Conservation (phyloP, 106 monocot species). For the Acorus calamus region DNA sequence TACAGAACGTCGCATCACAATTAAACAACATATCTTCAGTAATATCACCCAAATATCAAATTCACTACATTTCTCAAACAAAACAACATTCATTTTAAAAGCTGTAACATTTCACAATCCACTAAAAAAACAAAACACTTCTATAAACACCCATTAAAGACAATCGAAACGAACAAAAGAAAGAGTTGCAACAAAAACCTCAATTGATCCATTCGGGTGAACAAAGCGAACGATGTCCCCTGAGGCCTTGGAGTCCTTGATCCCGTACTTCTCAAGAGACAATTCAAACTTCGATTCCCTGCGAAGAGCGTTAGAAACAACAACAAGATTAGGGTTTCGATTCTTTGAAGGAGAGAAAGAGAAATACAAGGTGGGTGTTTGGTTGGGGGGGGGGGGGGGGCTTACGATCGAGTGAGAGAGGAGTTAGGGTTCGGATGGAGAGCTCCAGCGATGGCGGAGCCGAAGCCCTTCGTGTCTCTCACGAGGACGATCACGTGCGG, state of each 20-base stretch:
- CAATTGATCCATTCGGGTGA: constrained; percentile 27
- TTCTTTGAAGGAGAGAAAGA: background rate
- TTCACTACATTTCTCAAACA: too few relatives aligned
- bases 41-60: too few relatives aligned
- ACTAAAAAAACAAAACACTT: too few relatives aligned
- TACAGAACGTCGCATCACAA: too few relatives aligned
- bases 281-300: constrained; percentile 29
- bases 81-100: too few relatives aligned
- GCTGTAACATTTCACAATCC: too few relatives aligned
- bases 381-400: background rate
- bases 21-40: too few relatives aligned
- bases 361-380: too few relatives aligned
- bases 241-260: constrained; percentile 12
- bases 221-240: constrained; percentile 31
- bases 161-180: background rate
- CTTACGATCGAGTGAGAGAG: constrained; percentile 12
- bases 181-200: constrained; percentile 8
- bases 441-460: constrained; percentile 21
- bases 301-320: background rate
- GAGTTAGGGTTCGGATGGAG: constrained; percentile 16
- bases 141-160: too few relatives aligned
- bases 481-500: constrained; percentile 31
- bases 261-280: constrained; percentile 35
- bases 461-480: constrained; percentile 33
- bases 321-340: background rate